Base-by-base conservation (phyloP, 306 rosid genomes). In the Citrullus amarus region DNA sequence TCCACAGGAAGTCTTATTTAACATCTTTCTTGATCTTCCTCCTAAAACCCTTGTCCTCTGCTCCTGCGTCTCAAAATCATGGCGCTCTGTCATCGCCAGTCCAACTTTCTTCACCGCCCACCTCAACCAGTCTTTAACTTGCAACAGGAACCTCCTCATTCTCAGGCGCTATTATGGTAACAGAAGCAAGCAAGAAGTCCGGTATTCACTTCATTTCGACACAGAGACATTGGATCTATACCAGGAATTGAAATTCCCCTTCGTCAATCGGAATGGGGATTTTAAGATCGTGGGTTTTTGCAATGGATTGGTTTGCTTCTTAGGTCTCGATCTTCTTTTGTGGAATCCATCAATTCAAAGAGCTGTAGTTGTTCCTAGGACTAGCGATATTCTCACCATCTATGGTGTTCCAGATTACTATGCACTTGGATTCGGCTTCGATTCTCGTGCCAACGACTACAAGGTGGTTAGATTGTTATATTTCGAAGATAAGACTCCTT, bases 331-430 rank as follows among this genome's bases (percentile, higher is more conserved):
- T 12, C 66, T 65, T 30, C 44, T 65, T 38, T 53, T 78, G 58
- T 78, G 81, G 81, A 78, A 78, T 15, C 81, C 81, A 15, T 78
- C 81, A 11, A 78, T 78, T 51, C 81, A 65, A 51, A 63, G 63
- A 51, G 41, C 18, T 53, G 53, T 65, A 11, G 44, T 14, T 50
- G 63, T 78, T 65, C 81, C 51, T 16, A 11, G 59, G 16, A 54
- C 22, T 14, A 78, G 68, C 18, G 81, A 78, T 18, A 18, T n/a
- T 22, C 16, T 51, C 38, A 34, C 65, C 65, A 28, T 8, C 51
- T 66, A 51, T 46, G 75, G 60, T 18, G 57, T 34, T 61, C 75
- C 54, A 12, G 38, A 50, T 53, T 63, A 50, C 20, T 60, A 30
- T 14, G 75, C 76, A 43, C 81, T 78, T 4, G 81, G 81, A 15